Base-by-base conservation (phyloP, 1,284 basidiomycete species). In the Pseudozyma tsukubaensis region DNA sequence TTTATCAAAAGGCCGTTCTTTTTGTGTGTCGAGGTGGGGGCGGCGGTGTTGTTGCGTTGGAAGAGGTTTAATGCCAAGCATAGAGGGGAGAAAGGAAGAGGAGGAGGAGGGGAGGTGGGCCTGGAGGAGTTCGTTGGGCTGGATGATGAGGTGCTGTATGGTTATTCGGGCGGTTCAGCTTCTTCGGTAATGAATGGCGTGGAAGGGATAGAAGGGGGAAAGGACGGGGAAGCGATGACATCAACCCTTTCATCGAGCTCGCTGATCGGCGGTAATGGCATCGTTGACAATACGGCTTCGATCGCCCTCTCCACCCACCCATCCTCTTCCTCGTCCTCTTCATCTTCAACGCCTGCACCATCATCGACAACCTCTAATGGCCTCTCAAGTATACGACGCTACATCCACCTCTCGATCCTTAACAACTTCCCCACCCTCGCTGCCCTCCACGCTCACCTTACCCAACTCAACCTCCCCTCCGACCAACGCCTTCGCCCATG, bases 1-100 rank as follows among this genome's bases (percentile, higher is more conserved):
- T 98, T 97, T 81, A 85, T 90, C 40, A 94, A 91, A 82, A 88
- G 97, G 10, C 96, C 96, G 0, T 98, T 94, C 84, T 94, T 97
- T 83, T 86, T 97, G 79, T 88, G 97, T 35, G 86, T 97, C 40
- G 89, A 87, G 49, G 88, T 96, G n/a, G 93, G 97, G 67, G 95
- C 92, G 0, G 94, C 95, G 0, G 80, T 96, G 24, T 83, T 90
- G 29, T 77, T 84, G 40, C 56, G 83, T 3, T 83, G 76, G 74
- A 45, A 55, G 12, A 51, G 83, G 29, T 71, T 48, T 5, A 32
- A 35, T 35, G 14, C 8, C 4, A 75, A 69, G 52, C 51, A 61
- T 13, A 36, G 29, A 6, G 24, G 24, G 24, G 6, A 6, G 6
- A 29, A 29, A 6, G 24, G 24, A 29, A 6, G 24, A 29, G 24